A percentile compares a stretch with the other conserved stretches of the same genome.
phyloP scores from a whole-genome alignment of 176 grass and related monocot species.

The Carex cristatella region DNA sequence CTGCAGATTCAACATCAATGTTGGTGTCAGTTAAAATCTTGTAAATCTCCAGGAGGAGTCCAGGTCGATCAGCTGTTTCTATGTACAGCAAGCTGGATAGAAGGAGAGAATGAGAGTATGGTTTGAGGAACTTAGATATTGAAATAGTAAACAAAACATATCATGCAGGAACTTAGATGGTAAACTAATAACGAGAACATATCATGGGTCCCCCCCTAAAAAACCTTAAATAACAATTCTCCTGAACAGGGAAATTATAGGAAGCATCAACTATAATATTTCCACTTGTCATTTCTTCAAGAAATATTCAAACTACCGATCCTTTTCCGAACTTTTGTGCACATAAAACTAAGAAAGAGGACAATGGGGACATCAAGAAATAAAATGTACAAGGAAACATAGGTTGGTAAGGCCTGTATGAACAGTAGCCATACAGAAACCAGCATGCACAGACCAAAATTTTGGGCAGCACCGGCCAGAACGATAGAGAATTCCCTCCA shows the following conservation, averaged over 20 bases:
- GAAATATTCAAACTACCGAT: neutral
- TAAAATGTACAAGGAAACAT: neutral
- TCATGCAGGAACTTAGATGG: neutral
- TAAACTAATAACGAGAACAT: neutral
- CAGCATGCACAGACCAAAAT: neutral
- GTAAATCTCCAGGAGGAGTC: conserved; percentile 71
- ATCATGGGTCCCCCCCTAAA: too few relatives aligned
- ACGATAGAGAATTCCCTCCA: neutral
- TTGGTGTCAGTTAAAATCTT: conserved; percentile 77
- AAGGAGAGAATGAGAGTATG: neutral
- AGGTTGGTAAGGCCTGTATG: neutral
- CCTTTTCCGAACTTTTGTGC: neutral
- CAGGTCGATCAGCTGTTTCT: conserved; percentile 95
- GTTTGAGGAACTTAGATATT: neutral
- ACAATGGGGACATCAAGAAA: neutral
- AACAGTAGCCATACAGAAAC: neutral
- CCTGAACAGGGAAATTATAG: neutral
- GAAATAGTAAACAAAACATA: neutral
- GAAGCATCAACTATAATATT: neutral
- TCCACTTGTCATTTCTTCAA: neutral
- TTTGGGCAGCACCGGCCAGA: neutral
- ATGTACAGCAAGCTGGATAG: conserved; percentile 64
- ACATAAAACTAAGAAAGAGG: neutral
- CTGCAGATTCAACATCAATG: conserved; percentile 84
- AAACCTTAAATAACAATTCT: neutral